Base-by-base conservation (phyloP, 306 rosid species). In the Prinsepia uniflora region DNA sequence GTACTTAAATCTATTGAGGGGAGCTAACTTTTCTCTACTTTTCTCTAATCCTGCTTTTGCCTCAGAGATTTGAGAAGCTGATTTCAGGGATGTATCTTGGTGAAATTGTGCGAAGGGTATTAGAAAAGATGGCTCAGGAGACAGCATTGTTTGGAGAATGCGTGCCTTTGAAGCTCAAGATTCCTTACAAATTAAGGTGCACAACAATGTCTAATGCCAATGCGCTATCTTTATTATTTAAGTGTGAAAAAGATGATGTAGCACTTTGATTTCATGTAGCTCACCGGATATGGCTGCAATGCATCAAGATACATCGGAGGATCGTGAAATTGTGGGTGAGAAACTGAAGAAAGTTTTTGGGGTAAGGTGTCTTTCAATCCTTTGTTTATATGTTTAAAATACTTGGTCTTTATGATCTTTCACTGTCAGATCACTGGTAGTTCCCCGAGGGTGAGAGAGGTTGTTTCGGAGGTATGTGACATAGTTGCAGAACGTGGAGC, bases 301-400 rank as follows among this genome's bases (percentile, higher is more conserved):
- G 91, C 92, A 90, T 75, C 92, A 90, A 84, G 96, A 90, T 72
- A 85, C 88, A 66, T 83, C 92, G 44, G 86, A 85, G 30, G 81
- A 84, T 68, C 86, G 71, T 22, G 84, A 84, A 75, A 81, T 84
- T 39, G 89, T 87, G 11, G 8, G 75, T 24, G 90, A 87, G 44
- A 90, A 80, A 80, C 87, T 90, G n/a, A 55, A 61, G 8, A 92
- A 87, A 10, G 49, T 87, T 15, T 87, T 87, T 4, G 89, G 72
- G 79, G 89, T 87, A 81, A 74, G 85, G 22, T 57, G 4, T 70
- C 55, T 69, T 55, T 69, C 24, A 56, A 5, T 56, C 30, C 36
- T 30, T 43, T 24, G 9, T 14, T 9, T 6, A 70, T 44, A 36
- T n/a, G 17, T 11, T 42, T 22, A 43, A 68, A 40, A 4, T 43